These are phyloP conservation scores for Acephala macrosclerotiorum DNA, from an alignment of 2,329 filamentous ascomycete genomes.

Conservation along the genomic window DNA sequence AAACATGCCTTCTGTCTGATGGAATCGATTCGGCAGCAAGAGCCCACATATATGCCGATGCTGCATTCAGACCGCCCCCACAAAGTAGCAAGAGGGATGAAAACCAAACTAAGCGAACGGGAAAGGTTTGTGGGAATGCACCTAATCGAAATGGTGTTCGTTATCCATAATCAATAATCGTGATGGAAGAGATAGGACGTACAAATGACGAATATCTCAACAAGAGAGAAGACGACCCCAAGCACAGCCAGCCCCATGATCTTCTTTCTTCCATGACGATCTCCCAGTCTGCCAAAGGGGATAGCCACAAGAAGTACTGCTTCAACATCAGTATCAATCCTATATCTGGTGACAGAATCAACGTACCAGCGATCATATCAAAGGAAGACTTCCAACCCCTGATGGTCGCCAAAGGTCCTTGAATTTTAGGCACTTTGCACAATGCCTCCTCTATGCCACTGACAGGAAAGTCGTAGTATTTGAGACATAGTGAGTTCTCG, in stretches of 20 bases:
- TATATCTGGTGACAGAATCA: not conserved
- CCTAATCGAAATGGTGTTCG: constrained; percentile 29
- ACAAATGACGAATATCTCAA: constrained; percentile 42
- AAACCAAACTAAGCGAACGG: constrained; percentile 40
- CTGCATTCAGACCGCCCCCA: constrained; percentile 42
- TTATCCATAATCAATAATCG: not conserved
- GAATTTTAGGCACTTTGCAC: constrained; percentile 42
- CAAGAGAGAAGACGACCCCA: constrained; percentile 36
- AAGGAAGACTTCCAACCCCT: constrained; percentile 43
- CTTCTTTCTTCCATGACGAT: constrained; percentile 38
- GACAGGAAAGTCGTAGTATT: constrained; percentile 37
- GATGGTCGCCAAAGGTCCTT: constrained; percentile 39
- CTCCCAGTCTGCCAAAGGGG: constrained; percentile 42
- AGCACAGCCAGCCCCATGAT: constrained; percentile 40
- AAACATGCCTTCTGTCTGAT: constrained; percentile 34
- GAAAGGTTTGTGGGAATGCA: constrained; percentile 39
- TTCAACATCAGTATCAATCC: not conserved
- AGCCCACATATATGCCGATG: constrained; percentile 44
- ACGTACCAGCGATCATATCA: constrained; percentile 41
- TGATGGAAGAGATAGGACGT: constrained; percentile 17
- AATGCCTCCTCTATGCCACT: constrained; percentile 30
- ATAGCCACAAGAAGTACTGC: constrained; percentile 43
- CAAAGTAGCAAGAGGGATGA: constrained; percentile 40
- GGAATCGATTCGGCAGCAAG: constrained; percentile 42
- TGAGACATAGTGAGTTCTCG: constrained; percentile 40